Percentiles rank a stretch among this genome's conserved stretches.
These are phyloP conservation scores for Myxozyma kluyveri DNA, from an alignment of 805 yeast species.

Conservation along the genomic window DNA sequence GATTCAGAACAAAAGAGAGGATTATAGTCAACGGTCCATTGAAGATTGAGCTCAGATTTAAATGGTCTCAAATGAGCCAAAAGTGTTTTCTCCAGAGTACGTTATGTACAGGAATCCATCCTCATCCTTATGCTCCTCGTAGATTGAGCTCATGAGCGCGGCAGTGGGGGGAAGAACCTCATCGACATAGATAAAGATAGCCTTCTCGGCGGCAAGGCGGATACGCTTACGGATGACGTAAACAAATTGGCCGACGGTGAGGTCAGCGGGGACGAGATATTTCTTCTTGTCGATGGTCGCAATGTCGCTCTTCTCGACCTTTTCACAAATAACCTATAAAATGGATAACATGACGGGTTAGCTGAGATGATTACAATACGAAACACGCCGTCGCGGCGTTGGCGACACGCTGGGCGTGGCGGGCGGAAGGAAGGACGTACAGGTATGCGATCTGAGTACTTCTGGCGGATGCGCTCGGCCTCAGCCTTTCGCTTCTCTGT, in stretches of 20 bases:
- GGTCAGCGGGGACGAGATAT: constrained; percentile 91
- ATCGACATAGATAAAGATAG: constrained; percentile 93
- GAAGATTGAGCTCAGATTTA: too few species aligned
- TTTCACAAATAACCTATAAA: constrained; percentile 71
- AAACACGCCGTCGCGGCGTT: too few species aligned
- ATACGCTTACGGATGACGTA: constrained; percentile 96
- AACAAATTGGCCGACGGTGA: constrained; percentile 97
- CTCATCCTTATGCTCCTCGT: constrained; percentile 95
- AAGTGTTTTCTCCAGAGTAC: constrained; percentile 93
- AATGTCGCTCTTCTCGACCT: constrained; percentile 93
- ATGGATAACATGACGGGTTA: not conserved
- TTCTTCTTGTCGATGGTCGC: constrained; percentile 96
- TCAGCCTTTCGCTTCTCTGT: constrained; percentile 90
- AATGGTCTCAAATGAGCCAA: constrained; percentile 51
- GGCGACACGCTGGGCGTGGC: not conserved
- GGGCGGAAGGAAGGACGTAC: constrained; percentile 37
- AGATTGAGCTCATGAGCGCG: constrained; percentile 89
- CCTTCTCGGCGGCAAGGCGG: constrained; percentile 94
- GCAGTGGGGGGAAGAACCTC: constrained; percentile 98
- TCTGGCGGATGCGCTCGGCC: constrained; percentile 82
- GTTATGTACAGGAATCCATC: constrained; percentile 96
- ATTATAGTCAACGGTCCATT: not conserved
- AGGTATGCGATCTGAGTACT: constrained; percentile 90
- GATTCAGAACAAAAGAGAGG: not conserved
- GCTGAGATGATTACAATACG: not conserved